A percentile compares a stretch with the other conserved stretches of the same genome.
These are phyloP conservation scores for Talaromyces marneffei DNA, from an alignment of 2,329 filamentous ascomycete species.

Conservation along the genomic window DNA sequence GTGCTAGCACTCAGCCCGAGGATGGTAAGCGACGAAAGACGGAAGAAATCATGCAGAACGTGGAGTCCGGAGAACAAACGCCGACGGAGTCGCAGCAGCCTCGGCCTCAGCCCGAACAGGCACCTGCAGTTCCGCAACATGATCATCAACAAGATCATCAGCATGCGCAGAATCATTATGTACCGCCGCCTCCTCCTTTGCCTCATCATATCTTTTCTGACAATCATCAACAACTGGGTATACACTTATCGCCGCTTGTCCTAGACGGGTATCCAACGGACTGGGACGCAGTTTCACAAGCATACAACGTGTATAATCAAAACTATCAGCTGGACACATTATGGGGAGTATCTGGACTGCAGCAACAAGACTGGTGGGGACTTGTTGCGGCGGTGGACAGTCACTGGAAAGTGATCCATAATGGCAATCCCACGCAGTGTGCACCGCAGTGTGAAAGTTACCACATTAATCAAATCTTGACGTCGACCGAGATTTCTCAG, in stretches of 20 bases:
- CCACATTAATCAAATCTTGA: constrained; percentile 33
- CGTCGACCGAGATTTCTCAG: constrained; percentile 26
- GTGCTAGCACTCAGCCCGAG: constrained; percentile 20
- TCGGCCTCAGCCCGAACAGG: constrained; percentile 25
- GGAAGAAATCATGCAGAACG: constrained; percentile 27
- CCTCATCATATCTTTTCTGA: constrained; percentile 24
- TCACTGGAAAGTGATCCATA: constrained; percentile 38
- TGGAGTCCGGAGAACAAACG: not conserved
- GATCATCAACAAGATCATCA: not conserved
- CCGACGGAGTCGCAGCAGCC: constrained; percentile 7
- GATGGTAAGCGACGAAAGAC: constrained; percentile 35
- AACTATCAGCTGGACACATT: constrained; percentile 38
- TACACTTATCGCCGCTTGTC: constrained; percentile 33
- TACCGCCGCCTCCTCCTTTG: constrained; percentile 19
- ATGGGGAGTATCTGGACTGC: constrained; percentile 37
- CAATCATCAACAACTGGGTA: constrained; percentile 20
- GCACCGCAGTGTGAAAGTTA: constrained; percentile 27
- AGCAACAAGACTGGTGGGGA: constrained; percentile 38
- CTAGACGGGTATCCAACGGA: constrained; percentile 35
- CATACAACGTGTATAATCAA: constrained; percentile 36
- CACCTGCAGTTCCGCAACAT: not conserved
- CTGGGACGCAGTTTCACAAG: constrained; percentile 32
- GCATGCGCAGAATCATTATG: constrained; percentile 20
- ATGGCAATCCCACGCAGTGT: constrained; percentile 30
- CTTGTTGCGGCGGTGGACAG: constrained; percentile 41